phyloP scores from a whole-genome alignment of 2,329 filamentous ascomycete species.

The Capronia coronata region DNA sequence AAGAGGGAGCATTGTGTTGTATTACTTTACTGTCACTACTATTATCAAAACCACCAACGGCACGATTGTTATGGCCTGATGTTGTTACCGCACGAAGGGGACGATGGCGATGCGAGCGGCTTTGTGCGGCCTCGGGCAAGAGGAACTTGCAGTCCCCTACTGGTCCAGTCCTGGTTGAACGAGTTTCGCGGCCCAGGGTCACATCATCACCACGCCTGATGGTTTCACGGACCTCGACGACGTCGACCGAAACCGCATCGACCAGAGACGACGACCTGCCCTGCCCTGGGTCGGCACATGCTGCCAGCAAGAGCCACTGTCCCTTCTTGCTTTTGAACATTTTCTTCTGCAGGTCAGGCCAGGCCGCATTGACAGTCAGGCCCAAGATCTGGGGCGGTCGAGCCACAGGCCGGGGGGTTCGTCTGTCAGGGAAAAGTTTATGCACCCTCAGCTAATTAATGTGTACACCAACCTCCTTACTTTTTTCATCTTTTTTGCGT shows the following conservation, averaged over 20 bases:
- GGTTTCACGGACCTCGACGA: slow-evolving; percentile 13
- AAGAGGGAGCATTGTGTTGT: slow-evolving; percentile 21
- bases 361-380: slow-evolving; percentile 21
- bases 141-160: slow-evolving; percentile 10
- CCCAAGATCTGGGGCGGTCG: slow-evolving; percentile 21
- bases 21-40: slow-evolving; percentile 27
- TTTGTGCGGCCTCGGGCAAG: slow-evolving; percentile 14
- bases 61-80: slow-evolving; percentile 21
- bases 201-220: slow-evolving; percentile 16
- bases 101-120: slow-evolving; percentile 7
- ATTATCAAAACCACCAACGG: slow-evolving; percentile 23
- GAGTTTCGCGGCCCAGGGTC: slow-evolving; percentile 7
- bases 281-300: slow-evolving; percentile 10
- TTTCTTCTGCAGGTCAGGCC: slow-evolving; percentile 5
- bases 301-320: slow-evolving; percentile 10
- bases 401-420: slow-evolving; percentile 22
- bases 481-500: slow-evolving; percentile 28
- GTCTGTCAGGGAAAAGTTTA: slow-evolving; percentile 28
- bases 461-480: slow-evolving; percentile 30
- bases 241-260: slow-evolving; percentile 7
- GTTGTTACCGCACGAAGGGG: slow-evolving; percentile 16
- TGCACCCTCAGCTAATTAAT: slow-evolving; percentile 30
- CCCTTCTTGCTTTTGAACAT: slow-evolving; percentile 8
- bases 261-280: slow-evolving; percentile 12
- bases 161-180: slow-evolving; percentile 6